A percentile compares a stretch with the other conserved stretches of the same genome.
Evolutionary conservation across 1,139 yeast genomes (phyloP).

Genomic region (Pneumocystis jirovecii): DNA sequence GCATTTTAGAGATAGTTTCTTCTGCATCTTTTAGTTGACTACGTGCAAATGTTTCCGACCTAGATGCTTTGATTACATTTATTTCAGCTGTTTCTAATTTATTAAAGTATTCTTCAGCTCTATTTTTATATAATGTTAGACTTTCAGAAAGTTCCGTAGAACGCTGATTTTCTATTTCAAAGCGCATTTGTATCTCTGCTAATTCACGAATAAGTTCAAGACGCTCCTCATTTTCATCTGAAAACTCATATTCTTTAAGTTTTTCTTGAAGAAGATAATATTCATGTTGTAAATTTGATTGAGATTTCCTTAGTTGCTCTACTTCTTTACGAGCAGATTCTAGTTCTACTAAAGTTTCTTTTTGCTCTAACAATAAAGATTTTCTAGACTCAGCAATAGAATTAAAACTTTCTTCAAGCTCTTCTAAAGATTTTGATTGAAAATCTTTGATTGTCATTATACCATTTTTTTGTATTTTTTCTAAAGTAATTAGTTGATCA

Average conservation of each 20-base stretch:
- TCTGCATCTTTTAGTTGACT: conserved; percentile 44
- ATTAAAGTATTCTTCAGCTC: conserved; percentile 62
- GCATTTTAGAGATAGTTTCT: conserved; percentile 38
- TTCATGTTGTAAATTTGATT: conserved; percentile 2
- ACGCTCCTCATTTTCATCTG: neutral
- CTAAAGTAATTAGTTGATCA: conserved; percentile 9
- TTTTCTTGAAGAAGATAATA: conserved; percentile 1
- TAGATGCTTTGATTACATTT: conserved; percentile 44
- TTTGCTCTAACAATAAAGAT: conserved; percentile 6
- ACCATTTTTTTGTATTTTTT: conserved; percentile 6
- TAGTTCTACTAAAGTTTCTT: conserved; percentile 4
- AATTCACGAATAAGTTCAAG: conserved; percentile 8
- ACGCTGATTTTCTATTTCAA: conserved; percentile 39
- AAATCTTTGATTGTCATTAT: conserved; percentile 6
- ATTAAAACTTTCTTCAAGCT: conserved; percentile 8
- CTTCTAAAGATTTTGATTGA: conserved; percentile 9
- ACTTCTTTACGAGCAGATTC: conserved; percentile 5
- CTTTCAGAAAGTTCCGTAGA: conserved; percentile 39
- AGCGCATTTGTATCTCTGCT: conserved; percentile 28
- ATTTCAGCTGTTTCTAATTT: conserved; percentile 71
- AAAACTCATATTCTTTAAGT: neutral
- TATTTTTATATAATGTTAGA: conserved; percentile 46
- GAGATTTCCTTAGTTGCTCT: neutral
- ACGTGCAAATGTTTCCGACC: conserved; percentile 45
- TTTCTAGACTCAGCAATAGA: conserved; percentile 7